These are phyloP conservation scores for Amanita thiersii DNA, from an alignment of 768 basidiomycete genomes.

Conservation along the genomic window DNA sequence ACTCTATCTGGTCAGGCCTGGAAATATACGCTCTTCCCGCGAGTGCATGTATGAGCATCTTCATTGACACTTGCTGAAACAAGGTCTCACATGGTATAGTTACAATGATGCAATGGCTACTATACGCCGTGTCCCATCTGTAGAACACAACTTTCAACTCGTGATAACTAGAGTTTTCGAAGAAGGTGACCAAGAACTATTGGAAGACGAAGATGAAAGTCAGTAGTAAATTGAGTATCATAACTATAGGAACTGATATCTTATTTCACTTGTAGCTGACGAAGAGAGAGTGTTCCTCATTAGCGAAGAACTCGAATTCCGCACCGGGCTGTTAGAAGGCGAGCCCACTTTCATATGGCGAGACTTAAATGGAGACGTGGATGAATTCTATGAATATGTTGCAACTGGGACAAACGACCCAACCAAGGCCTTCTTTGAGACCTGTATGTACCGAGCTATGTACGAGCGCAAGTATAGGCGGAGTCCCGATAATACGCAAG, in stretches of 20 bases:
- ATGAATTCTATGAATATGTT: conserved; percentile 92
- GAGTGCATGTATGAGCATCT: conserved; percentile 80
- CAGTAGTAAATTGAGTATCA: conserved; percentile 23
- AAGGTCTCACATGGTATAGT: conserved; percentile 32
- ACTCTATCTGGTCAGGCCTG: conserved; percentile 85
- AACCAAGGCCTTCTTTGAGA: conserved; percentile 85
- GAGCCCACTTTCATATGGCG: conserved; percentile 87
- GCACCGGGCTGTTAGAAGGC: conserved; percentile 61
- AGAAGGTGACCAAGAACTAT: conserved; percentile 89
- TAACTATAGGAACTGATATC: too few relatives aligned
- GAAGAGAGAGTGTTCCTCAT: conserved; percentile 92
- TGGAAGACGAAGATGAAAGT: conserved; percentile 94
- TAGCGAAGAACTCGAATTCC: conserved; percentile 84
- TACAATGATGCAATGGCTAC: conserved; percentile 95
- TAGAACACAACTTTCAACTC: conserved; percentile 81
- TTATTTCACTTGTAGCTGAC: conserved; percentile 49
- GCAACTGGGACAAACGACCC: conserved; percentile 71
- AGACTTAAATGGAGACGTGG: conserved; percentile 84
- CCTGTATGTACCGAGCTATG: conserved; percentile 93
- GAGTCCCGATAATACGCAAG: conserved; percentile 59
- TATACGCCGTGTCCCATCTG: conserved; percentile 71
- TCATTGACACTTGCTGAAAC: neutral
- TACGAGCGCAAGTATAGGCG: conserved; percentile 85
- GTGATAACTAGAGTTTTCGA: conserved; percentile 96
- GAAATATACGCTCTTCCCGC: conserved; percentile 82